These are phyloP conservation scores for Cymodocea nodosa DNA, from an alignment of 116 monocot species.

Conservation along the genomic window DNA sequence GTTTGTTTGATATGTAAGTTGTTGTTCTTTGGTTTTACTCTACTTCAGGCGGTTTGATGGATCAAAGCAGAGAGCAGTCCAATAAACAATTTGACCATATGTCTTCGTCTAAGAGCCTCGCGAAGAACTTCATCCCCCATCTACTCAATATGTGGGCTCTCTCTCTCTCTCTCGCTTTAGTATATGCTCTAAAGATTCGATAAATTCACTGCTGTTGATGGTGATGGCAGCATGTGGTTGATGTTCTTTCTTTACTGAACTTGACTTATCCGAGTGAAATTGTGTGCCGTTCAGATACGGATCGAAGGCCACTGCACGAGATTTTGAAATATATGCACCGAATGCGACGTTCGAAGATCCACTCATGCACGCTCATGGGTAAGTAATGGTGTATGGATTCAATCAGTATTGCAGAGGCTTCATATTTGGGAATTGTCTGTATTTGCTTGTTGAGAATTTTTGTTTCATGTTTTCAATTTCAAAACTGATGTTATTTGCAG, in stretches of 20 bases:
- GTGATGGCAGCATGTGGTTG: too few species aligned
- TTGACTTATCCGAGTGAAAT: too few species aligned
- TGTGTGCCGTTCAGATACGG: slow-evolving; percentile 9
- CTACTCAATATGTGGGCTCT: slow-evolving; percentile 30
- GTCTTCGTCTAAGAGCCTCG: slow-evolving; percentile 6
- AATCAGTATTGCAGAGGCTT: background rate
- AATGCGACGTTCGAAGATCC: slow-evolving; percentile 29
- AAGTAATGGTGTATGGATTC: background rate
- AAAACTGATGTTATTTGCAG: slow-evolving; percentile 17
- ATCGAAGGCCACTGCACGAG: slow-evolving; percentile 20
- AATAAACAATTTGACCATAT: background rate
- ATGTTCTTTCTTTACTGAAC: too few species aligned
- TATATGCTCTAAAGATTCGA: too few species aligned
- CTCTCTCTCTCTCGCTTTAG: background rate
- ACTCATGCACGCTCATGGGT: slow-evolving; percentile 29
- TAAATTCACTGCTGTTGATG: too few species aligned
- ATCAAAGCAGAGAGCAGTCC: too few species aligned
- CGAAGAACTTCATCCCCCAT: slow-evolving; percentile 27
- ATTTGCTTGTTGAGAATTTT: background rate
- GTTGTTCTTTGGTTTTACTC: too few species aligned
- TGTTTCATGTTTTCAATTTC: too few species aligned
- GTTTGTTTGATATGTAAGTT: too few species aligned
- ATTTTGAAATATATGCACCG: slow-evolving; percentile 37
- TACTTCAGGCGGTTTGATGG: too few species aligned
- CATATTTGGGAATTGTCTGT: background rate